Evolutionary conservation across 352 stramenopile genomes (phyloP), one percentile per base, ranked within the genome.

Genomic region (Pythium aquatile): DNA sequence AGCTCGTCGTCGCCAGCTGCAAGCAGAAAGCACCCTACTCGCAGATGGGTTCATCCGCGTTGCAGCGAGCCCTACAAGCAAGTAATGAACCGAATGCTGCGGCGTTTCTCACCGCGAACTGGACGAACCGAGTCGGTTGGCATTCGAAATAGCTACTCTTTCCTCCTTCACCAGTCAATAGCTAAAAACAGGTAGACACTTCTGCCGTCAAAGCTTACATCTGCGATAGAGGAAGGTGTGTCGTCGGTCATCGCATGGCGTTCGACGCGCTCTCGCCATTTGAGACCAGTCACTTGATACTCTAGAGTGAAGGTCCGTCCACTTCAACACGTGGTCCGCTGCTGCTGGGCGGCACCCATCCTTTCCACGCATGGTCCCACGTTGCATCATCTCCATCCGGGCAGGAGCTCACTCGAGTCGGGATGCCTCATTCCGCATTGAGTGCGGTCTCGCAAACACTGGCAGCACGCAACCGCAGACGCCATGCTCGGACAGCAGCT

Each of bases 241-340:
- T 17, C 17, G 17, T 28, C 17, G 17, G 42, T 9, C 42, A 49
- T 49, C 42, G 16, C 17, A 49, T 49, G 42, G 11, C 42, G 11
- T 20, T 46, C 39, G 39, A n/a, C 39, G 39, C 39, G 11, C 16
- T 14, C 39, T 14, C 11, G 13, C 39, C 14, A 3, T 49, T 28
- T 24, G 17, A 49, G 42, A 49, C 42, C 42, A 49, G n/a, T 49
- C 42, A 20, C 42, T 49, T 46, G 39, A 46, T n/a, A 39, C 9
- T 2, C 9, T 39, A 11, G 33, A 39, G 13, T 39, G 33, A 14
- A 29, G n/a, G 14, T 49, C 17, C 2, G 1, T n/a, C 42, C 42
- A 49, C 42, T 49, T 49, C 42, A 49, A 49, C 42, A 49, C 42
- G 42, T 49, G 42, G 42, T 49, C 28, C 42, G 28, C 42, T 49